Base-by-base conservation (phyloP, 257 asterid species). In the Anisodus tanguticus region DNA sequence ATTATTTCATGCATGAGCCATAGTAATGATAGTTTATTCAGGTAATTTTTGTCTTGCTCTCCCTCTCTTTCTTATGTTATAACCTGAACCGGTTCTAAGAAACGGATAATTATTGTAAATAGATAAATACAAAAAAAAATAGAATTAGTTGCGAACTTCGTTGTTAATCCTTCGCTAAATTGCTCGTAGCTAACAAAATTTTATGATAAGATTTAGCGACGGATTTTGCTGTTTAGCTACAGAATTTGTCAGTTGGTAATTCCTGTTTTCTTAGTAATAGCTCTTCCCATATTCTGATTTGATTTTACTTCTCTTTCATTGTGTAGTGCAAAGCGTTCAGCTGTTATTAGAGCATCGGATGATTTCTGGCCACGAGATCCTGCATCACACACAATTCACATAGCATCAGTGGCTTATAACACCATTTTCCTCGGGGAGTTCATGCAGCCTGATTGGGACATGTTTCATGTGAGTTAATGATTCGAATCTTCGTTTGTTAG, bases 391-490 rank as follows among this genome's bases (percentile, higher is more conserved):
- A 94, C 99, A 47, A 94, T 94, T 70, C 98, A 95, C 91, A 91
- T 95, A 84, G 99, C 97, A 83, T 95, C 99, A 13, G 99, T 95
- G 72, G 98, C 98, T 47, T 95, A 93, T 74, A 94, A 95, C 86
- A 95, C 98, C 79, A 22, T 95, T 74, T 95, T 95, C 83, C 90
- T 94, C 0, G 99, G 99, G 62, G 98, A 95, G 88, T 94, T 95
- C 84, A 94, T 95, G 99, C 99, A 95, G 90, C 98, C 99, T 8
- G 98, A 95, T 90, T 94, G 99, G 99, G 99, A 95, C 79, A 95
- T 95, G 99, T 94, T 95, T 83, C 99, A 95, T 69, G 99, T 95
- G 88, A 94, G 95, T 86, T 31, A 49, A 83, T 59, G 53, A 39
- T 45, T 26, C 35, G 15, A 55, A 49, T 80, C 43, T 62, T 16